Evolutionary conservation across 169 alveolate species (phyloP), one percentile per base, ranked within the genome.

Genomic region (Eimeria tenella): DNA sequence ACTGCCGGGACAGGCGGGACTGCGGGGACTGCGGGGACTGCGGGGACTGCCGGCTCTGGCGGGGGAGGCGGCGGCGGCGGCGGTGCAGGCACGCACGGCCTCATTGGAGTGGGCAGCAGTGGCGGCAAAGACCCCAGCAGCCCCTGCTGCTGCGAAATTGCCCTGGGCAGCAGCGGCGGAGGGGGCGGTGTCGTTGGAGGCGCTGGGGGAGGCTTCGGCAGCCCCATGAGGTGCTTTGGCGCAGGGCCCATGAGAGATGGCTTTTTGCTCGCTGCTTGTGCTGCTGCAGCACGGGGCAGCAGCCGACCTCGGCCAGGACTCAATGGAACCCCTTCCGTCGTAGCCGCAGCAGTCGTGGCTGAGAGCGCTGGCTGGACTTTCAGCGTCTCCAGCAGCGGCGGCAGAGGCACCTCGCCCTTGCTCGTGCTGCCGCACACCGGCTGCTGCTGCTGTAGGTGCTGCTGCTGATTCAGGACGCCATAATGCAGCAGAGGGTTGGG

Each of bases 21-120:
- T 68, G 11, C n/a, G 49, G 77, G 77, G n/a, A 23, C 31, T 17
- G 77, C n/a, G 13, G 75, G 49, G 42, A 23, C 31, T 68, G 11
- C n/a, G 49, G 77, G 77, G n/a, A 23, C 31, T 17, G 77, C n/a
- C 77, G 77, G n/a, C 4, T 68, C 77, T 10, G 77, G 77, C 13
- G 77, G 77, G n/a, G 77, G 77, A 10, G 77, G 77, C 49, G 77
- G 77, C n/a, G 77, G 77, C 77, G 77, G 77, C 11, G 77, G 77
- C 50, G 77, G 77, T 3, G 77, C 77, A 15, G 42, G 42, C 77
- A n/a, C 31, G 49, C 77, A 23, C 42, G 77, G 77, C 77, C 77
- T 23, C 77, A 13, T 23, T 15, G 77, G 77, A 0, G 77, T 68
- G 77, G 77, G 77, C 49, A 68, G 77, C 49, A 68, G 77, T 0